Percentiles rank a stretch among this genome's conserved stretches.
Conservation (phyloP, 306 rosid genomes). For the Potentilla sterilis region DNA sequence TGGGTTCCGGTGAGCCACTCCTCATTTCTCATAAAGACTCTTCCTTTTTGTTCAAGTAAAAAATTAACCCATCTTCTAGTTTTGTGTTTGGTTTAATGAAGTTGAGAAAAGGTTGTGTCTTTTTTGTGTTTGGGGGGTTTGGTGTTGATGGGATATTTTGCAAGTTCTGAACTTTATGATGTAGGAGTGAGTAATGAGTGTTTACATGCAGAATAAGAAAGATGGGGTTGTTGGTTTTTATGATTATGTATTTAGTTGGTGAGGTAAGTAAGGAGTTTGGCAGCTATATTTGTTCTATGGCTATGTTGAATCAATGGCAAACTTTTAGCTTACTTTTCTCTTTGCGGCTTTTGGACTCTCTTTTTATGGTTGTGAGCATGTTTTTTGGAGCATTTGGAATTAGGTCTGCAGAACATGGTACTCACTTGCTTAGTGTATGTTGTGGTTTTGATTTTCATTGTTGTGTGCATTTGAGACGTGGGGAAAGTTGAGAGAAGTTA, state of each 20-base stretch:
- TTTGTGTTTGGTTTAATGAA: background rate
- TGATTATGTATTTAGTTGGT: constrained; percentile 16
- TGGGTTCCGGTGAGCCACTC: constrained; percentile 64
- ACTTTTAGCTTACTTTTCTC: background rate
- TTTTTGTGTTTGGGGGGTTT: background rate
- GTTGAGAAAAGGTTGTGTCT: background rate
- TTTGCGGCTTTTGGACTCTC: background rate
- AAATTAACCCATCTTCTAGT: background rate
- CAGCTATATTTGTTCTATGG: constrained; percentile 25
- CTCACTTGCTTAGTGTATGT: background rate
- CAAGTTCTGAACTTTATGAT: constrained; percentile 1
- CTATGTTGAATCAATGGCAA: constrained; percentile 6
- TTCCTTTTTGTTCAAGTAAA: constrained; percentile 6
- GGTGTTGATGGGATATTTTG: background rate
- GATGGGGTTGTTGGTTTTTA: constrained; percentile 21
- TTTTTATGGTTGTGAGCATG: constrained; percentile 7
- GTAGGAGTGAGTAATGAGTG: constrained; percentile 11
- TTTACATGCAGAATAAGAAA: background rate
- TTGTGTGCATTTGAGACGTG: constrained; percentile 15
- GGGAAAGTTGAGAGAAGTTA: constrained; percentile 20
- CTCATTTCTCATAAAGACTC: constrained; percentile 8
- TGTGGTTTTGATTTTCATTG: constrained; percentile 11
- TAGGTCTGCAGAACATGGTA: constrained; percentile 3
- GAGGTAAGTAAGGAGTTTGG: constrained; percentile 34
- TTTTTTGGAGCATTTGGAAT: constrained; percentile 12